Evolutionary conservation across 495 filamentous ascomycete species (phyloP).

Genomic region (Hypomontagnella submonticulosa): DNA sequence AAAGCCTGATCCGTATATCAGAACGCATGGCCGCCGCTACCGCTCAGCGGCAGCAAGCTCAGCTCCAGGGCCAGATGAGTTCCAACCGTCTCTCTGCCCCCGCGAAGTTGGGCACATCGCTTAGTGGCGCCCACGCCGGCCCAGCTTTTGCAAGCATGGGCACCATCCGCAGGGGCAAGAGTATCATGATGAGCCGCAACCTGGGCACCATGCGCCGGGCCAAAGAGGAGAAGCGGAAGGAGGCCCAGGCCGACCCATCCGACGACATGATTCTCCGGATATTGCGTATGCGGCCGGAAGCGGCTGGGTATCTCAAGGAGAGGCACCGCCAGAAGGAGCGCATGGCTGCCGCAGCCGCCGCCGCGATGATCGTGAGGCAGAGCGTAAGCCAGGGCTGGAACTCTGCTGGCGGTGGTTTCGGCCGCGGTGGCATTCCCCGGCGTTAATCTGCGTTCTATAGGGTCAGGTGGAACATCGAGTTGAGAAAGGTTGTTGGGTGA

Average conservation of each 20-base stretch:
- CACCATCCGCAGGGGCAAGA: conserved; percentile 83
- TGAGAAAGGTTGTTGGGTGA: conserved; percentile 32
- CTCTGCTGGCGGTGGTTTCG: conserved; percentile 73
- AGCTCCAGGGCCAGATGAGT: conserved; percentile 51
- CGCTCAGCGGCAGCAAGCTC: conserved; percentile 78
- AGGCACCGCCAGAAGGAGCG: conserved; percentile 93
- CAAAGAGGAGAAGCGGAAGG: conserved; percentile 94
- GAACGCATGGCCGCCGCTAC: conserved; percentile 95
- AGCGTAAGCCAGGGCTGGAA: conserved; percentile 73
- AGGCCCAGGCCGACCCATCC: conserved; percentile 94
- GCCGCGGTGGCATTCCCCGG: conserved; percentile 61
- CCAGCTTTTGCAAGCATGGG: conserved; percentile 75
- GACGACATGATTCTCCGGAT: conserved; percentile 99
- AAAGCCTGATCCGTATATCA: conserved; percentile 88
- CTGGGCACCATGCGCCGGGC: conserved; percentile 94
- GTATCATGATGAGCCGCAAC: conserved; percentile 94
- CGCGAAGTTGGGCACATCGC: conserved; percentile 60
- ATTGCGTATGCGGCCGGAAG: conserved; percentile 94
- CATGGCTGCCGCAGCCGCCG: conserved; percentile 87
- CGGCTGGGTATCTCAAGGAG: conserved; percentile 88
- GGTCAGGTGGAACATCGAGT: conserved; percentile 14
- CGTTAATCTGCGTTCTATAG: conserved; percentile 38
- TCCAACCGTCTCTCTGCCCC: conserved; percentile 79
- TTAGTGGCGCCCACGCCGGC: conserved; percentile 57
- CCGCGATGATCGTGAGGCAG: conserved; percentile 93